Evolutionary conservation across 164 flowering plant genomes (phyloP).

Genomic region (Stephania cephalantha): DNA sequence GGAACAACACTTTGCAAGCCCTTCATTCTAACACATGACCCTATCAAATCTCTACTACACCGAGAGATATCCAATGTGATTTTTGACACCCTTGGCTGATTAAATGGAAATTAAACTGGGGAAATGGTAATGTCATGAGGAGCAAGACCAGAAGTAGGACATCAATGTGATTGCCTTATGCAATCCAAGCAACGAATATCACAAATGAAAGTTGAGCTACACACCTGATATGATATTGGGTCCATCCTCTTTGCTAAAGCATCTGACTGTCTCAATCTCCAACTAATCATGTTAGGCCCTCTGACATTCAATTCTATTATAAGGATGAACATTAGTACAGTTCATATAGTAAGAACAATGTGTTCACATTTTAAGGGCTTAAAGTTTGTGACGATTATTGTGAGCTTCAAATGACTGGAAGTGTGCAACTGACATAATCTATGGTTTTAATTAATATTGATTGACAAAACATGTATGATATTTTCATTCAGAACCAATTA

Average conservation of each 20-base stretch:
- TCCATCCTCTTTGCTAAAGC: not conserved
- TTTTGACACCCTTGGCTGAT: not conserved
- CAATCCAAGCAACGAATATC: too few species aligned
- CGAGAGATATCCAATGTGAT: not conserved
- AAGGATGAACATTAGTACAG: not conserved
- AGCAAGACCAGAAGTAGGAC: not conserved
- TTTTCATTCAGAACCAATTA: not conserved
- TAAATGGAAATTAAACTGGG: not conserved
- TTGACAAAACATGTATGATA: not conserved
- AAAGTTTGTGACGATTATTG: not conserved
- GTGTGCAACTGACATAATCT: not conserved
- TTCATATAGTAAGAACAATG: not conserved
- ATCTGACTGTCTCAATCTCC: not conserved
- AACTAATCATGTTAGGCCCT: not conserved
- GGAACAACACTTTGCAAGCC: not conserved
- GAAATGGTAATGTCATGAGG: not conserved
- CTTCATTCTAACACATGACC: not conserved
- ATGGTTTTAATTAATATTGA: not conserved
- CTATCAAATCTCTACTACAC: not conserved
- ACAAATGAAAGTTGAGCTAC: not conserved
- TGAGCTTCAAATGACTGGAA: not conserved
- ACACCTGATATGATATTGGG: constrained; percentile 1
- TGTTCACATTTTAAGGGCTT: not conserved
- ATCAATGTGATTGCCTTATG: not conserved
- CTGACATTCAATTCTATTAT: constrained; percentile 1